Percentiles rank a stretch among this genome's conserved stretches.
These are phyloP conservation scores for Lactarius psammicola DNA, from an alignment of 768 basidiomycete genomes.

Conservation along the genomic window DNA sequence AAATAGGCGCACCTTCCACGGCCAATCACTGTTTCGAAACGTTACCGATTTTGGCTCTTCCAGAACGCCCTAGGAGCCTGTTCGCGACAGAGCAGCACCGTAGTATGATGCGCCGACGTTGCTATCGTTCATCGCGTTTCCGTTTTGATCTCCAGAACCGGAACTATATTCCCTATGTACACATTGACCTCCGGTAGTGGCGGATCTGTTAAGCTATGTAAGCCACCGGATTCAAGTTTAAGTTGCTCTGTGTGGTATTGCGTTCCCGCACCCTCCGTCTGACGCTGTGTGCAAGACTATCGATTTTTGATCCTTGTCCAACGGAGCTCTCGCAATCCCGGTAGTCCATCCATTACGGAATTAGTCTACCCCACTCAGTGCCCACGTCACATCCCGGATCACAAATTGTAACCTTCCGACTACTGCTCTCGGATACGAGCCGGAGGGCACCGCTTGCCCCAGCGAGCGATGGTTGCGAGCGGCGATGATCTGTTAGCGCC, in stretches of 20 bases:
- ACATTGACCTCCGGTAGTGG: neutral
- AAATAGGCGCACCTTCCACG: neutral
- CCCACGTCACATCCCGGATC: neutral
- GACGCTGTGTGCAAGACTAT: too few relatives aligned
- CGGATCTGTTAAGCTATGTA: neutral
- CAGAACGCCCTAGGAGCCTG: constrained; percentile 9
- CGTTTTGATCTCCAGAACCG: constrained; percentile 3
- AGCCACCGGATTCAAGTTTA: neutral
- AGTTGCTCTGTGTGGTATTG: too few relatives aligned
- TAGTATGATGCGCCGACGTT: neutral
- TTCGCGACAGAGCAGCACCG: constrained; percentile 7
- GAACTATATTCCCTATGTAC: neutral
- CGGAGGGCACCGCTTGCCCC: neutral
- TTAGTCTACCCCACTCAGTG: neutral
- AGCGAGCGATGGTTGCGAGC: neutral
- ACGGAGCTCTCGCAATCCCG: constrained; percentile 2
- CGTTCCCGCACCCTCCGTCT: too few relatives aligned
- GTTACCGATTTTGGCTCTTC: neutral
- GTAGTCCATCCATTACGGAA: neutral
- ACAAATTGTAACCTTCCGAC: neutral
- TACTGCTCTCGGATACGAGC: constrained; percentile 9
- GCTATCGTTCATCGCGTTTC: neutral
- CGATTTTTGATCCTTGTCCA: constrained; percentile 10
- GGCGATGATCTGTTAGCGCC: neutral
- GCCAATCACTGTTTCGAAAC: constrained; percentile 1